A percentile compares a stretch with the other conserved stretches of the same genome.
These are phyloP conservation scores for Claviceps humidiphila DNA, from an alignment of 2,329 filamentous ascomycete species.

Conservation along the genomic window DNA sequence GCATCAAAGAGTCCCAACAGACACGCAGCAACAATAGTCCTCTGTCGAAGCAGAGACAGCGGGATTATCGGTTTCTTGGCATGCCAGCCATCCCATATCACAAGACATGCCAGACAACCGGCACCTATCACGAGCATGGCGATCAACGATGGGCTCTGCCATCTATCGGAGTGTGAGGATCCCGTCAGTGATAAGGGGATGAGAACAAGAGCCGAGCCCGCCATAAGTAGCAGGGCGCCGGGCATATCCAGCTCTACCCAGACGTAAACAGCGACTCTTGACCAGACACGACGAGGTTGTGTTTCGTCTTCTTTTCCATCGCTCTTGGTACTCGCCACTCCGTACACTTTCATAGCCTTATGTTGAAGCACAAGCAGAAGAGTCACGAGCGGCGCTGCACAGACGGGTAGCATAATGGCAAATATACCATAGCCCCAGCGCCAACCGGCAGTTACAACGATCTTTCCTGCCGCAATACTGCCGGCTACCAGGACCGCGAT, in stretches of 20 bases:
- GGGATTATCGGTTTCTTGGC: constrained; percentile 25
- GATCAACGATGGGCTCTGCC: constrained; percentile 21
- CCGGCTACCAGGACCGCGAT: constrained; percentile 21
- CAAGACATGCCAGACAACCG: constrained; percentile 13
- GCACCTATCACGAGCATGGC: constrained; percentile 22
- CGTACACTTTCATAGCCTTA: constrained; percentile 13
- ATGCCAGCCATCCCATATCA: constrained; percentile 23
- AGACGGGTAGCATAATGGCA: constrained; percentile 24
- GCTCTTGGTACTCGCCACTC: not conserved
- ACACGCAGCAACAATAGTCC: constrained; percentile 24
- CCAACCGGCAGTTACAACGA: constrained; percentile 25
- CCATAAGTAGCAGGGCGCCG: constrained; percentile 19
- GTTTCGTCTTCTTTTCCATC: constrained; percentile 6
- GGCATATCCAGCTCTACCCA: constrained; percentile 22
- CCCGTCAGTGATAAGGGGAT: constrained; percentile 26
- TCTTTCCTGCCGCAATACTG: constrained; percentile 18
- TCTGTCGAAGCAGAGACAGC: constrained; percentile 22
- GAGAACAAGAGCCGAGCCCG: constrained; percentile 20
- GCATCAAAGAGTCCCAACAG: constrained; percentile 23
- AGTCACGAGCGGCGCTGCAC: constrained; percentile 18
- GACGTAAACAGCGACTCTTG: constrained; percentile 11
- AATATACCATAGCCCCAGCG: constrained; percentile 29
- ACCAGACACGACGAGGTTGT: constrained; percentile 7
- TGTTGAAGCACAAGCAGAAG: constrained; percentile 20
- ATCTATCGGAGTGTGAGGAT: constrained; percentile 17